Evolutionary conservation across 2,329 filamentous ascomycete genomes (phyloP), one percentile per base, ranked within the genome.

Genomic region (Daldinia sp.): DNA sequence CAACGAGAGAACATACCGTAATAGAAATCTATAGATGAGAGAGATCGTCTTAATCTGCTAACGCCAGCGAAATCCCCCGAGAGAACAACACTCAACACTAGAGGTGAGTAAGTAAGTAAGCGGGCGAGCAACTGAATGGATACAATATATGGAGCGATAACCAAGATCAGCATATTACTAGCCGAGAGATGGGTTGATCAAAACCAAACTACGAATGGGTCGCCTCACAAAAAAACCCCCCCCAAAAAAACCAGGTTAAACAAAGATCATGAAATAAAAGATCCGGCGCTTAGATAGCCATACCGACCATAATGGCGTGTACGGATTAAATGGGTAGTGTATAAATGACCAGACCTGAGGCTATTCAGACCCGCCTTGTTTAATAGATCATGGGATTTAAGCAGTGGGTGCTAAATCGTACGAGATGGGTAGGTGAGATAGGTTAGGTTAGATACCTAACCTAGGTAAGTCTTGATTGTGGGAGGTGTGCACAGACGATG

Each of bases 401-500:
- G 55, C 11, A 52, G 51, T 55, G 30, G 60, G 37, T 13, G 25
- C 25, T 25, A 21, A 25, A 43, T 54, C 30, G 32, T 45, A 61
- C 50, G 39, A 52, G 47, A 48, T 56, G 19, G 30, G 27, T 62
- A 52, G 41, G 39, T 29, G 60, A 45, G 47, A 50, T 48, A 63
- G 61, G 41, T 47, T 61, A 62, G 52, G 52, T 57, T 45, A 61
- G 35, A 9, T 39, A 39, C n/a, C n/a, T n/a, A 19, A 17, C 41
- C 8, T 45, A 13, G 37, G 25, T 51, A 21, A 7, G 5, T 15
- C 3, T 25, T 11, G 25, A 30, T 32, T 15, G 43, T 34, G 37
- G 21, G 34, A 32, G 21, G 51, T 54, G 51, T 54, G 64, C 64
- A 67, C 61, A 59, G 61, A 67, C 63, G 13, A 19, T 52, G 64